Conservation (phyloP, 108 stramenopile genomes). For the Pelagomonas calceolata region DNA sequence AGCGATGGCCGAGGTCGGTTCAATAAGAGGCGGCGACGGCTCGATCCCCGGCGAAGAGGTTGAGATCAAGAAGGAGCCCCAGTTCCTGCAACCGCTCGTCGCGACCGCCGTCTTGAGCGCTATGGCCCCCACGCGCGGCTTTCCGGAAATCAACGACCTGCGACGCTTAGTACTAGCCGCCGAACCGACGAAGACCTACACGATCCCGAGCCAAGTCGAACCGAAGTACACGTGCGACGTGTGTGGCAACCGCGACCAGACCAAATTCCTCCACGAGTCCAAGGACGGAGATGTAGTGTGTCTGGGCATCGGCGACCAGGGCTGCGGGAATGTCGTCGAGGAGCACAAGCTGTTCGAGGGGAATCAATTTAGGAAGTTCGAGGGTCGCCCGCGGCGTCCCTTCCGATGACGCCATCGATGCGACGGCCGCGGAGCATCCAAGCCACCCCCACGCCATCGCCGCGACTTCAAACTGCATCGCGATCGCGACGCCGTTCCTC, state of each 20-base stretch:
- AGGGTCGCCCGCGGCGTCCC: too few species aligned
- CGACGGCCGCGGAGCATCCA: too few species aligned
- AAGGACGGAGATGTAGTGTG: constrained; percentile 79
- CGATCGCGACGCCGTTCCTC: too few species aligned
- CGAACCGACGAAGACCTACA: neutral
- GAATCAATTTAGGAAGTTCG: constrained; percentile 68
- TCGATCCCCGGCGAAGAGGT: too few species aligned
- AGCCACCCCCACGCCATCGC: too few species aligned
- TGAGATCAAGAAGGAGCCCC: too few species aligned
- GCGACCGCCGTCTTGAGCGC: neutral
- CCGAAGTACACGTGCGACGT: constrained; percentile 33
- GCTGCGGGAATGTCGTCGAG: constrained; percentile 63
- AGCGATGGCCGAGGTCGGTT: too few species aligned
- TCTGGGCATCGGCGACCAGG: constrained; percentile 5
- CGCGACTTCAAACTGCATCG: too few species aligned
- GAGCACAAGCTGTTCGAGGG: constrained; percentile 78
- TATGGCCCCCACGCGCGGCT: neutral
- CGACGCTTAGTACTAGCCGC: neutral
- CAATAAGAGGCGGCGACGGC: too few species aligned
- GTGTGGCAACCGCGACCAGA: constrained; percentile 71
- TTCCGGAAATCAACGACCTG: neutral
- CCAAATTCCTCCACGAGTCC: constrained; percentile 57
- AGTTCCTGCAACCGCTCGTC: too few species aligned
- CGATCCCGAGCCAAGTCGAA: neutral
- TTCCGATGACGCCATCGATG: too few species aligned